Percentiles rank a stretch among this genome's conserved stretches.
Conservation (phyloP, 768 basidiomycete species). For the Trametes coccinea region DNA sequence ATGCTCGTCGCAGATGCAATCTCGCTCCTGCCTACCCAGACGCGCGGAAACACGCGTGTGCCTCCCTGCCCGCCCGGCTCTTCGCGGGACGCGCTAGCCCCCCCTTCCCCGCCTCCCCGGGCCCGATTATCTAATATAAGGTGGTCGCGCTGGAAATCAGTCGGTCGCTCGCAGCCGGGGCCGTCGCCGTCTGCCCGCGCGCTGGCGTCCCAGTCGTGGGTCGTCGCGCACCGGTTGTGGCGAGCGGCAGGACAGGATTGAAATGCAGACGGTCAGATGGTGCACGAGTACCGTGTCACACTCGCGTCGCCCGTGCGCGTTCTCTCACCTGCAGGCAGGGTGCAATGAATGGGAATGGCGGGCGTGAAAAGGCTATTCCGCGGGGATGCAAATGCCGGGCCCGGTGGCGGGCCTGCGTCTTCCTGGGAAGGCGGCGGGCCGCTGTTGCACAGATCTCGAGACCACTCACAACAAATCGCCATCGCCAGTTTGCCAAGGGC, state of each 20-base stretch:
- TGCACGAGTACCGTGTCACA: conserved; percentile 1
- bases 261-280: conserved; percentile 16
- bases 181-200: not conserved
- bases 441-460: not conserved
- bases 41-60: conserved; percentile 2
- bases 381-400: conserved; percentile 4
- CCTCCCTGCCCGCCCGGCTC: conserved; percentile 19
- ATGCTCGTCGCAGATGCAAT: conserved; percentile 19
- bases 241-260: conserved; percentile 4
- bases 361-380: conserved; percentile 22
- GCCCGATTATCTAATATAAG: conserved; percentile 19
- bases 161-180: not conserved
- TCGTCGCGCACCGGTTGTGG: conserved; percentile 8
- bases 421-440: not conserved
- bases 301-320: conserved; percentile 4
- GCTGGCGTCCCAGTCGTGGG: conserved; percentile 6
- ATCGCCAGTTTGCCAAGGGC: not conserved
- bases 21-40: not conserved
- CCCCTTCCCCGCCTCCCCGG: conserved; percentile 8
- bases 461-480: not conserved
- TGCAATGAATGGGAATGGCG: conserved; percentile 3
- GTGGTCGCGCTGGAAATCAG: not conserved
- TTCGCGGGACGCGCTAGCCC: conserved; percentile 25
- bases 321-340: conserved; percentile 1
- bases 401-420: not conserved